These are phyloP conservation scores for Sarocladiaceae sp. DNA, from an alignment of 2,329 filamentous ascomycete genomes.

Conservation along the genomic window DNA sequence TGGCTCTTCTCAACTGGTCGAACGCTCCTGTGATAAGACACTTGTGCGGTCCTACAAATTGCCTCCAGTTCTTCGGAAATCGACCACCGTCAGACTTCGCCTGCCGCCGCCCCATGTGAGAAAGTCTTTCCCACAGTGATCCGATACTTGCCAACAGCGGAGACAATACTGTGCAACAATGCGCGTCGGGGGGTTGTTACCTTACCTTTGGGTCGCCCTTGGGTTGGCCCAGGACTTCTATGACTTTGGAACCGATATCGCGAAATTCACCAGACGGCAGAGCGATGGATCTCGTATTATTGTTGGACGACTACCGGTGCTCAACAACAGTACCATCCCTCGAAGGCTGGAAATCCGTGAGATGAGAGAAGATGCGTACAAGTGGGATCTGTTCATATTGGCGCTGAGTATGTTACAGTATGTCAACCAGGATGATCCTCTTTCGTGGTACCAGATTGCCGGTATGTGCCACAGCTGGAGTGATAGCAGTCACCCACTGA, in stretches of 20 bases:
- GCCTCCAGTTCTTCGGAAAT: background rate
- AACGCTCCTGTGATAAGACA: too few relatives aligned
- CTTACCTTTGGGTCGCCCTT: background rate
- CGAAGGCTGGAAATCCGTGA: slow-evolving; percentile 64
- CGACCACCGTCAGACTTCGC: background rate
- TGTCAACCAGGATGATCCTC: slow-evolving; percentile 54
- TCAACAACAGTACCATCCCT: slow-evolving; percentile 35
- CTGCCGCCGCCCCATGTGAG: background rate
- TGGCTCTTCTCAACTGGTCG: too few relatives aligned
- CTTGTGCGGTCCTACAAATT: too few relatives aligned
- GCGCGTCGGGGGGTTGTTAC: background rate
- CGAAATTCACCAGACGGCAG: slow-evolving; percentile 32
- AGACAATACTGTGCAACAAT: background rate
- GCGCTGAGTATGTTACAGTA: slow-evolving; percentile 69
- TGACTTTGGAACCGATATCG: slow-evolving; percentile 46
- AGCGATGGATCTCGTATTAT: slow-evolving; percentile 34
- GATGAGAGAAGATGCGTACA: slow-evolving; percentile 58
- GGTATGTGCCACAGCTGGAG: slow-evolving; percentile 50
- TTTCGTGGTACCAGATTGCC: slow-evolving; percentile 76
- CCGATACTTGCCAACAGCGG: background rate
- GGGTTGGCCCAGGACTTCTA: slow-evolving; percentile 26
- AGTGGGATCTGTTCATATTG: slow-evolving; percentile 74
- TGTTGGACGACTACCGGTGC: slow-evolving; percentile 36
- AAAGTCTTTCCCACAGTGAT: background rate
- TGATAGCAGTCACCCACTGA: too few relatives aligned